Evolutionary conservation across 106 monocot species (phyloP), one percentile per base, ranked within the genome.

Genomic region (Apostasia ramifera): DNA sequence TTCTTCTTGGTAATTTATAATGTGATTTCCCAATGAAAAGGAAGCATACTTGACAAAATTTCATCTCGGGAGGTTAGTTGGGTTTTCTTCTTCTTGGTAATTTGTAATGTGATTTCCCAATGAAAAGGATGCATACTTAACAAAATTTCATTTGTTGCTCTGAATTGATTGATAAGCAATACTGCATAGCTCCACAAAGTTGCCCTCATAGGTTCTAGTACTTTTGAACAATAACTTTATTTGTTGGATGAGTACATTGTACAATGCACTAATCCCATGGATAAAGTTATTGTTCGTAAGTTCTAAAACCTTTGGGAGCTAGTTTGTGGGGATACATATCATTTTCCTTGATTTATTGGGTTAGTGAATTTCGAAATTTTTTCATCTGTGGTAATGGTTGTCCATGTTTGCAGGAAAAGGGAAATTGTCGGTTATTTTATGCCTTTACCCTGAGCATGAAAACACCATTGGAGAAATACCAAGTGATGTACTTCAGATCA

Each of bases 401-500:
- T 14, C 9, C 68, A n/a, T 69, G 13, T 63, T 84, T 37, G 13
- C 79, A 88, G 88, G 81, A 52, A 85, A 82, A 67, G 61, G 65
- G 60, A 80, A 82, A 57, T 51, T 89, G 57, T 79, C 85, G 7
- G 73, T 89, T 37, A 85, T 89, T 57, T 66, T 89, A 54, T 82
- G 85, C 47, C 53, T 76, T 68, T 67, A 75, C 37, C 7, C 8
- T 70, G 85, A 76, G 53, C 5, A 70, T 65, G 79, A 67, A 74
- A 75, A 72, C 53, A 48, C 41, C 37, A 9, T 57, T 39, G 82
- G 73, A 12, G 66, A 40, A 7, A 71, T 82, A 38, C 74, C 82
- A 44, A 55, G 66, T 67, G 85, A 75, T 66, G 43, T 89, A 46
- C 63, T 73, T 76, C 67, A 85, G 55, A 54, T 89, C 43, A 62